Conservation (phyloP, 1,284 basidiomycete genomes). For the Cryptococcus sp. region DNA sequence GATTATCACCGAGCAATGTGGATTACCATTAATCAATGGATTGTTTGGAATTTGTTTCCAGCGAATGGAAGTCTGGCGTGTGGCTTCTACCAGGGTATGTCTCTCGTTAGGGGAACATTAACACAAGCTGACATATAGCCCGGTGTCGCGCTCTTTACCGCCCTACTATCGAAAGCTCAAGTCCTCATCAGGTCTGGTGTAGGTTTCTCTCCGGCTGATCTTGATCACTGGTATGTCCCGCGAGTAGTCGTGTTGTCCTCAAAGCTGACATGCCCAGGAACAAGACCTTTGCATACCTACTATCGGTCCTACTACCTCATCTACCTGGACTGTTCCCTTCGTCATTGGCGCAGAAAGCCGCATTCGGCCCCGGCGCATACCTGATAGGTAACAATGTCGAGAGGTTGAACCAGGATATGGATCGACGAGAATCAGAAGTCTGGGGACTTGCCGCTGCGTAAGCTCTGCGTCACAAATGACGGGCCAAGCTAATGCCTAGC, state of each 20-base stretch:
- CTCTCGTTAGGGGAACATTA: slow-evolving; percentile 40
- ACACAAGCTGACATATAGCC: slow-evolving; percentile 56
- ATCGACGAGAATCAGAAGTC: slow-evolving; percentile 47
- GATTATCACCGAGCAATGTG: slow-evolving; percentile 62
- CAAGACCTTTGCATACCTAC: slow-evolving; percentile 76
- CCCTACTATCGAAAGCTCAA: slow-evolving; percentile 88
- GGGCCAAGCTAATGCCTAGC: slow-evolving; percentile 2
- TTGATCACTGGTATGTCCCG: slow-evolving; percentile 72
- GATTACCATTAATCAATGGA: slow-evolving; percentile 77
- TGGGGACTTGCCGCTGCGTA: slow-evolving; percentile 57
- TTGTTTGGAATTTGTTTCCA: slow-evolving; percentile 80
- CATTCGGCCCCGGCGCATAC: slow-evolving; percentile 53
- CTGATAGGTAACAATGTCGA: slow-evolving; percentile 65
- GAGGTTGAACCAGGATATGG: slow-evolving; percentile 48
- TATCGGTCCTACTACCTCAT: slow-evolving; percentile 69
- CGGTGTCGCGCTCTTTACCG: slow-evolving; percentile 84
- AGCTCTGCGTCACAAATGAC: slow-evolving; percentile 55
- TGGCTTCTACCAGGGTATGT: slow-evolving; percentile 66
- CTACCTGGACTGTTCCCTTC: slow-evolving; percentile 85
- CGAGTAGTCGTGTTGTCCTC: not conserved
- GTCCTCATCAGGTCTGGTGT: slow-evolving; percentile 70
- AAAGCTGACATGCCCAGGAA: slow-evolving; percentile 54
- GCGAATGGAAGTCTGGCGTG: slow-evolving; percentile 66
- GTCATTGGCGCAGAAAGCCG: slow-evolving; percentile 60
- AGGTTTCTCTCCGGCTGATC: slow-evolving; percentile 52